Percentiles rank a stretch among this genome's conserved stretches.
Conservation (phyloP, 2,329 filamentous ascomycete genomes). For the Exophiala alcalophila region DNA sequence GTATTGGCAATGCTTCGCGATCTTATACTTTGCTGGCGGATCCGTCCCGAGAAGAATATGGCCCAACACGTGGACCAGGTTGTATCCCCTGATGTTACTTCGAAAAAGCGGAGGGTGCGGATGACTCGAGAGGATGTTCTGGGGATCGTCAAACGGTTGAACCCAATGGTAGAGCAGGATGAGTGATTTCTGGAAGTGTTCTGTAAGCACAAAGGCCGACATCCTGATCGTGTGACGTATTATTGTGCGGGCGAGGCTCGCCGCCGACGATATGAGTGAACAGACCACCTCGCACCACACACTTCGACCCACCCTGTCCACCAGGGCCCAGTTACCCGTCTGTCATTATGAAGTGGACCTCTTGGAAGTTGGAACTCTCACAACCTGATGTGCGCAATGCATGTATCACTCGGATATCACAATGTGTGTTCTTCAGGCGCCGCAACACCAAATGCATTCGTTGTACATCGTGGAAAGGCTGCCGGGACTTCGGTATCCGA, state of each 20-base stretch:
- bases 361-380: not conserved
- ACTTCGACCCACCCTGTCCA: not conserved
- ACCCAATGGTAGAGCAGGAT: slow-evolving; percentile 15
- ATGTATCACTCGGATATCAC: not conserved
- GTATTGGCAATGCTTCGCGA: not conserved
- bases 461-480: slow-evolving; percentile 11
- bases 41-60: slow-evolving; percentile 9
- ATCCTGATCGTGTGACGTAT: slow-evolving; percentile 13
- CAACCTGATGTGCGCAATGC: not conserved
- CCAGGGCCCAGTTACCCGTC: not conserved
- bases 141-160: slow-evolving; percentile 11
- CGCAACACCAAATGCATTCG: not conserved
- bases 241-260: slow-evolving; percentile 9
- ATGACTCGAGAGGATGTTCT: slow-evolving; percentile 13
- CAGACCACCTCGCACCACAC: not conserved
- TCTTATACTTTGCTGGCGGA: slow-evolving; percentile 14
- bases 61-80: slow-evolving; percentile 15
- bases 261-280: not conserved
- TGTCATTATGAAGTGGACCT: not conserved
- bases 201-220: slow-evolving; percentile 16
- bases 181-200: slow-evolving; percentile 20
- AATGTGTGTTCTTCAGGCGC: not conserved
- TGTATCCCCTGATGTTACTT: slow-evolving; percentile 20
- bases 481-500: not conserved
- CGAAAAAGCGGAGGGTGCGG: slow-evolving; percentile 20